Evolutionary conservation across 2,329 filamentous ascomycete species (phyloP), one percentile per base, ranked within the genome.

Genomic region (Dactylellina sp.): DNA sequence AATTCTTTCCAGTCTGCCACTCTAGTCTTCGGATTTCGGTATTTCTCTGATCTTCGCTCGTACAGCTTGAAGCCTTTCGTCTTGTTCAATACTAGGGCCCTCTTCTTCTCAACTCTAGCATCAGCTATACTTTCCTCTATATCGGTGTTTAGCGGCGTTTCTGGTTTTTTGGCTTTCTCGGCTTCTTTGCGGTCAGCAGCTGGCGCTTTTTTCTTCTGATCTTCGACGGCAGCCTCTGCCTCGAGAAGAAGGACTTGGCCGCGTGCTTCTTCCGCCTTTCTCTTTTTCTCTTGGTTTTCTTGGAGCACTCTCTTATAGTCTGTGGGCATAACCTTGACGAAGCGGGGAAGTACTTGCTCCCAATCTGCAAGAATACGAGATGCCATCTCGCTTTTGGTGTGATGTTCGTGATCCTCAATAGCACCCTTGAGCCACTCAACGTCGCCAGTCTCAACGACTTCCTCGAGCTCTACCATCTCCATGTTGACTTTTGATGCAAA

Each of bases 41-140:
- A 97, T 84, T 97, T 97, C 85, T 98, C 94, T 18, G 90, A 88
- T 68, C 93, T 91, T 62, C 94, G 91, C 81, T 91, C 88, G 84
- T 97, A 98, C 83, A 96, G 95, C 92, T 96, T 97, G 85, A 98
- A 98, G 28, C 94, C 94, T 78, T 89, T 89, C 0, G 94, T 98
- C 87, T 98, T 98, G 84, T 98, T 93, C n/a, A 98, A 87, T 5
- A 97, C 92, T 18, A 97, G 86, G 4, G 93, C 91, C 59, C 90
- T 89, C 82, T 94, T 93, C 85, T 97, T 96, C 84, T 97, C 93
- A 1, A 89, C 89, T 78, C 91, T 91, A 40, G 87, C 87, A 81
- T 97, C 93, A 12, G 89, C 89, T 59, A 98, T 86, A 75, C 91
- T 94, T 83, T 97, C 94, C 80, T 98, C 94, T 66, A 98, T 94